Evolutionary conservation across 768 basidiomycete genomes (phyloP), one percentile per base, ranked within the genome.

Genomic region (Pulveroboletus sp.): DNA sequence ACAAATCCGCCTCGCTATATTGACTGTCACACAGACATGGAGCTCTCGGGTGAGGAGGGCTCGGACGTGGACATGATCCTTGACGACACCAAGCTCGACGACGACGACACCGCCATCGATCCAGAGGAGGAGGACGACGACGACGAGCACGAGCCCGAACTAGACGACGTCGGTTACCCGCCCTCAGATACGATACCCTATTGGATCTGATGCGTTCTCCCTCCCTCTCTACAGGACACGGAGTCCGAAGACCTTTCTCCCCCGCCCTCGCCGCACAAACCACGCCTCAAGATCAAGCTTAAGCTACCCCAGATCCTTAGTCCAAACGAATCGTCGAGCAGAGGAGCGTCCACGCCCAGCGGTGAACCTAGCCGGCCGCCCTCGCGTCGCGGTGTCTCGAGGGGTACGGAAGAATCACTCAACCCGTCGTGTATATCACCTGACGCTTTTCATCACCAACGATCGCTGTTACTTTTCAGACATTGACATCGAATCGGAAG

Each of bases 201-300:
- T 5, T 9, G 7, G 8, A 24, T 14, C 9, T 2, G 9, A 9
- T 8, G 8, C 18, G 17, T 35, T 33, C 14, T 4, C 6, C 12
- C 14, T 4, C 6, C 12, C 1, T 3, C 32, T 15, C 5, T 12
- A 14, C 46, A 69, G 69, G 68, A 70, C 46, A 46, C 63, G 14
- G 71, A 72, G 28, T 65, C 61, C 5, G 70, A 71, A 37, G 70
- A 69, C 12, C 60, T 60, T 5, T 63, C 70, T 4, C 66, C 69
- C 11, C 65, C 70, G n/a, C 60, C 66, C 8, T 61, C 42, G 0
- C 61, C 62, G 2, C 61, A 65, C 28, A 67, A 72, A 58, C 75
- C 77, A 3, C 71, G 76, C 6, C 73, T 85, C 18, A 82, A 79
- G 57, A 85, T 85, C 59, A 84, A 76, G 62, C 71, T 84, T 39